phyloP scores from a whole-genome alignment of 768 basidiomycete species.

The Dioszegia hungarica region DNA sequence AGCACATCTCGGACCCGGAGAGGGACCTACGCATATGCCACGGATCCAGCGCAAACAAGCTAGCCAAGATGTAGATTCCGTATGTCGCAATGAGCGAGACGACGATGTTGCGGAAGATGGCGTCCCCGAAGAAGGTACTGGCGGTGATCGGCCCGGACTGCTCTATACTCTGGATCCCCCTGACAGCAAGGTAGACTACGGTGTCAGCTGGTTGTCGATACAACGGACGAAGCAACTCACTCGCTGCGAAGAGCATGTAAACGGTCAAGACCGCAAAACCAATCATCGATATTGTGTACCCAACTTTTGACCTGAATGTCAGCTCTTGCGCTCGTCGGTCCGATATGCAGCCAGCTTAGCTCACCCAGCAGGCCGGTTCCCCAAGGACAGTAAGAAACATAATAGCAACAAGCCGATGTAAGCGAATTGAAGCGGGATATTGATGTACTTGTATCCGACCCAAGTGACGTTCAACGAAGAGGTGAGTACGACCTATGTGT shows the following conservation, averaged over 20 bases:
- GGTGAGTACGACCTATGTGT: slow-evolving; percentile 12
- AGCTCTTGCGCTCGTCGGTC: not conserved
- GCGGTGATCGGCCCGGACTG: slow-evolving; percentile 52
- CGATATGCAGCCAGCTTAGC: slow-evolving; percentile 4
- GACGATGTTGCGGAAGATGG: slow-evolving; percentile 71
- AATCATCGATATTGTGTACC: slow-evolving; percentile 76
- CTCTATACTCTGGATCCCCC: slow-evolving; percentile 65
- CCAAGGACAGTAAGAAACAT: slow-evolving; percentile 81
- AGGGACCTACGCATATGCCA: slow-evolving; percentile 78
- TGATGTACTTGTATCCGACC: slow-evolving; percentile 60
- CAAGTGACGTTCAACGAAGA: slow-evolving; percentile 60
- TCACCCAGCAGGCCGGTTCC: slow-evolving; percentile 83
- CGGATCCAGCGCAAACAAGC: slow-evolving; percentile 78
- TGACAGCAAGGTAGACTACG: slow-evolving; percentile 72
- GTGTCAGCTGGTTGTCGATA: not conserved
- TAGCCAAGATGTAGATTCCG: slow-evolving; percentile 79
- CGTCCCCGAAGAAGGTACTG: slow-evolving; percentile 66
- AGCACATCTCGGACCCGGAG: no score
- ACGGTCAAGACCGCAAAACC: slow-evolving; percentile 85
- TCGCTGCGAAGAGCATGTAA: slow-evolving; percentile 73
- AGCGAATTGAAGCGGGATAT: slow-evolving; percentile 73
- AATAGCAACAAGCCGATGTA: slow-evolving; percentile 81
- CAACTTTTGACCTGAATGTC: slow-evolving; percentile 60
- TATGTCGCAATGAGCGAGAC: slow-evolving; percentile 79
- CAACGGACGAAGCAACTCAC: slow-evolving; percentile 17